Base-by-base conservation (phyloP, 2,329 filamentous ascomycete species). In the Davidsoniella australis region DNA sequence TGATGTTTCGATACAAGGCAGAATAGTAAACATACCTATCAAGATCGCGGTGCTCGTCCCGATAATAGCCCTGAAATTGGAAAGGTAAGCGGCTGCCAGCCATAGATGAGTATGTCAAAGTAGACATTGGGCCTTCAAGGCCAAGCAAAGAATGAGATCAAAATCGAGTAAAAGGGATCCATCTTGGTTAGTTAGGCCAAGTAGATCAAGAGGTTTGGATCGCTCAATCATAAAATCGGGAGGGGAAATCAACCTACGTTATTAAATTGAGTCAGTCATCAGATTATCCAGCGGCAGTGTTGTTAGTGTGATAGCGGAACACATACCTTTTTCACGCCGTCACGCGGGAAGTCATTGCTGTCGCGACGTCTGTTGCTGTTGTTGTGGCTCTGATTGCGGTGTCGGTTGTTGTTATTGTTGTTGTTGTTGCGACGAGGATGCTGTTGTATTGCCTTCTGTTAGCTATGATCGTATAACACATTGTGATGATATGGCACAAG, bases 301-400 rank as follows among this genome's bases (percentile, higher is more conserved):
- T 33, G 9, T 33, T 12, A 9, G 29, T 12, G 3, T 33, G 12
- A 9, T 33, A 4, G 29, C 29, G 29, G 29, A 38, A 10, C 12
- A 52, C 60, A 42, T 64, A 89, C 86, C 86, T 93, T 93, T 87
- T 81, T 88, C 63, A 89, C 76, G 67, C 85, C 85, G 44, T 52
- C 50, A 45, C 50, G 50, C 37, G 50, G 50, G 42, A 46, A 49
- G 26, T 52, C 50, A 51, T 47, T 47, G 49, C 48, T 48, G 47
- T 52, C 50, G 42, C 50, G 50, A 49, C 47, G 50, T 52, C 47
- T 52, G 18, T 41, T 26, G 24, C 38, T 49, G 46, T 43, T 41
- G 18, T 26, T 24, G 37, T 29, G 29, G 29, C 20, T 37, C 41
- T 26, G 38, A 18, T 49, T 45, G 42, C 41, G 38, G n/a, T 39